Evolutionary conservation across 352 stramenopile species (phyloP).

Genomic region (Aphanomyces invadans): DNA sequence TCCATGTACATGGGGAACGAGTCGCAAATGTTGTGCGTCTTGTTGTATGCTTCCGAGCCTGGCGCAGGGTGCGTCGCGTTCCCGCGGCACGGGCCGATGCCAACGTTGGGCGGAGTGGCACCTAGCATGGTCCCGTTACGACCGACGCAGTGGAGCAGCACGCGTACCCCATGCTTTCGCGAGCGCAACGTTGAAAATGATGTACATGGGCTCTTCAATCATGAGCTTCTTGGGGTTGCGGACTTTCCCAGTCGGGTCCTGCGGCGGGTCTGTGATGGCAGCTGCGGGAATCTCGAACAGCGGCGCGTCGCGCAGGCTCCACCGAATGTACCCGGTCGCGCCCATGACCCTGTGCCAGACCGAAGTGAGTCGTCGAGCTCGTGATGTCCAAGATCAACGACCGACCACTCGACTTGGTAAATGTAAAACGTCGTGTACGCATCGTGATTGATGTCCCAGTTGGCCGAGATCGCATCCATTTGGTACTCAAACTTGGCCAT

Average conservation of each 20-base stretch:
- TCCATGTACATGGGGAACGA: slow-evolving; percentile 70
- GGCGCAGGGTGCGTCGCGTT: slow-evolving; percentile 31
- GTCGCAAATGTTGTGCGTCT: slow-evolving; percentile 49
- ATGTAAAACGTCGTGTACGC: slow-evolving; percentile 54
- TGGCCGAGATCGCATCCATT: slow-evolving; percentile 77
- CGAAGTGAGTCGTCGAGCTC: no score
- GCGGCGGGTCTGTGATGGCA: slow-evolving; percentile 35
- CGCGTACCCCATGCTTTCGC: slow-evolving; percentile 47
- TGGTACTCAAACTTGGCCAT: slow-evolving; percentile 46
- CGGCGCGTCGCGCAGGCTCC: slow-evolving; percentile 64
- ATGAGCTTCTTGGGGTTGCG: slow-evolving; percentile 68
- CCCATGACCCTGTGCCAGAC: slow-evolving; percentile 48
- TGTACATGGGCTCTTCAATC: slow-evolving; percentile 86
- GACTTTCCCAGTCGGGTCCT: slow-evolving; percentile 30
- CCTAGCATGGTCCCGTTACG: slow-evolving; percentile 27
- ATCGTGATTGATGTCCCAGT: slow-evolving; percentile 55
- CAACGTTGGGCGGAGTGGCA: slow-evolving; percentile 41
- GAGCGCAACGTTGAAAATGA: slow-evolving; percentile 92
- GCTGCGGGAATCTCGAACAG: slow-evolving; percentile 69
- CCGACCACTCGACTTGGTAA: slow-evolving; percentile 30
- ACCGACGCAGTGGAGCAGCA: slow-evolving; percentile 38
- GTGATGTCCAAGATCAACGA: no score
- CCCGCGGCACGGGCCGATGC: slow-evolving; percentile 39
- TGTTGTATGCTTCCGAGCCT: slow-evolving; percentile 21
- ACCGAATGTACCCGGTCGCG: slow-evolving; percentile 36